Conservation (phyloP, 169 alveolate species). For the Eimeria nieschulzi region DNA sequence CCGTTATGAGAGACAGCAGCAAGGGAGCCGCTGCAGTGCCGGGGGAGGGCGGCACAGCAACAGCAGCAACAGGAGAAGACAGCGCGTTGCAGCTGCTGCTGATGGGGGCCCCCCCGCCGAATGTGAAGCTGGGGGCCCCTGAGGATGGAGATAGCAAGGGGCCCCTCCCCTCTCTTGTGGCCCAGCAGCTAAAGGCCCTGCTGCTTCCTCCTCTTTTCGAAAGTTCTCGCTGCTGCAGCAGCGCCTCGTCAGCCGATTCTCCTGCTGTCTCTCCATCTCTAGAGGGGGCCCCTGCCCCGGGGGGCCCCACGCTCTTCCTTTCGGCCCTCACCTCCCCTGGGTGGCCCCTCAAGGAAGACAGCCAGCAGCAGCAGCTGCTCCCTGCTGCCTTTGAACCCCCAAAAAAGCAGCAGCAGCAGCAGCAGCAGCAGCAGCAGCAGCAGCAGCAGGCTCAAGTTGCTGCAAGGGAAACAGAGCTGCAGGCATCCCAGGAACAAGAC, state of each 20-base stretch:
- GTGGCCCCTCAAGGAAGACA: not conserved
- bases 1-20: no score
- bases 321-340: not conserved
- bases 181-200: constrained; percentile 18
- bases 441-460: no score
- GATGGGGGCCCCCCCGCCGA: no score
- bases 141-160: not conserved
- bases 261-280: constrained; percentile 31
- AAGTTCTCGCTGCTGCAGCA: constrained; percentile 20
- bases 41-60: no score
- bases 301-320: constrained; percentile 18
- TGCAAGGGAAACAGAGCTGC: not conserved
- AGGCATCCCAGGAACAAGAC: not conserved
- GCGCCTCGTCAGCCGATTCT: constrained; percentile 18
- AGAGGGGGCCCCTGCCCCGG: constrained; percentile 15
- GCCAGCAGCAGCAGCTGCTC: constrained; percentile 40
- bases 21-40: no score
- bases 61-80: not conserved
- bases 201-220: constrained; percentile 30
- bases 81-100: not conserved
- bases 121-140: not conserved
- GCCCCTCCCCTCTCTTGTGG: constrained; percentile 1
- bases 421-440: constrained; percentile 43
- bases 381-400: not conserved
- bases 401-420: constrained; percentile 5